These are phyloP conservation scores for Ilyonectria destructans DNA, from an alignment of 2,329 filamentous ascomycete genomes.

Conservation along the genomic window DNA sequence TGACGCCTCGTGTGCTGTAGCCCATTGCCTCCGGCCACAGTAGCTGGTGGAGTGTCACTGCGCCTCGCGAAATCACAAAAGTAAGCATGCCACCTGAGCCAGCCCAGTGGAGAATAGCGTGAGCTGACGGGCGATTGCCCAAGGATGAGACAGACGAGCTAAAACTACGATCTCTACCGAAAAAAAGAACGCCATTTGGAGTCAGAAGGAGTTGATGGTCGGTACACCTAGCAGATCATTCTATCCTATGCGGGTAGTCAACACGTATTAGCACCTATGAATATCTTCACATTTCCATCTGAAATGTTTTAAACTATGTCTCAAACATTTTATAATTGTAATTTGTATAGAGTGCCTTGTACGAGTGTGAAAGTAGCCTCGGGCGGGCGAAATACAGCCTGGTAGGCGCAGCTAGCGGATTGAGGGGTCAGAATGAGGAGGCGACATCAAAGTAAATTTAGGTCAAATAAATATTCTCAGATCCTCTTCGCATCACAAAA, in stretches of 20 bases:
- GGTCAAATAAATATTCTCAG: not conserved
- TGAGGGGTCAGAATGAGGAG: not conserved
- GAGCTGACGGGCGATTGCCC: not conserved
- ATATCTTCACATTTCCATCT: too few relatives aligned
- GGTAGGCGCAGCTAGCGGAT: not conserved
- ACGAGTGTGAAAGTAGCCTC: not conserved
- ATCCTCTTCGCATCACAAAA: not conserved
- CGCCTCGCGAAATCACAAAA: conserved; percentile 6
- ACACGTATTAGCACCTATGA: not conserved
- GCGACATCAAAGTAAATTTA: not conserved
- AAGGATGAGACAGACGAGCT: not conserved
- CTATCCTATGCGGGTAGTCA: not conserved
- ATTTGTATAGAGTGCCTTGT: too few relatives aligned
- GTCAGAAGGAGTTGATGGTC: not conserved
- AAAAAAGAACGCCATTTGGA: not conserved
- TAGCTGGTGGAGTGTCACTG: conserved; percentile 14
- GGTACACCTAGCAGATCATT: not conserved
- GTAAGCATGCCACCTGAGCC: conserved; percentile 7
- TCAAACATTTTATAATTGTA: too few relatives aligned
- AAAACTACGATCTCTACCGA: not conserved
- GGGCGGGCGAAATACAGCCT: not conserved
- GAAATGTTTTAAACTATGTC: too few relatives aligned
- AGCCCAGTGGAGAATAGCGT: conserved; percentile 5
- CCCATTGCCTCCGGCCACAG: conserved; percentile 1
- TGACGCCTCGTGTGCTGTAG: not conserved